Evolutionary conservation across 331 rosid genomes (phyloP).

Genomic region (Malus hybrid): DNA sequence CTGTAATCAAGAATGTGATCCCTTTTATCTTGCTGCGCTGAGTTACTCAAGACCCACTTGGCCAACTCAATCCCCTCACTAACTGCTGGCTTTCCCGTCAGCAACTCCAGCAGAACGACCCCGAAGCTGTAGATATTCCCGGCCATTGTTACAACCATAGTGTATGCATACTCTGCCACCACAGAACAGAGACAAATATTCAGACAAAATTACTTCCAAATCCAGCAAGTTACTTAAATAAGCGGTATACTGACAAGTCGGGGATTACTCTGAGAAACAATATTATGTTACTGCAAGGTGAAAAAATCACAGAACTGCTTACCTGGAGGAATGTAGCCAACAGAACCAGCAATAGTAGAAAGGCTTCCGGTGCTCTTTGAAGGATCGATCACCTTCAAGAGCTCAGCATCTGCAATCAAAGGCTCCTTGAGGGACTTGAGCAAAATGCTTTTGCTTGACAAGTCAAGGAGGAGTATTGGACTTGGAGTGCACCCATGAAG

Average conservation of each 20-base stretch:
- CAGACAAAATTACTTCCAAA: background rate
- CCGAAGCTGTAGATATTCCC: conserved; percentile 87
- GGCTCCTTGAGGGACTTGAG: conserved; percentile 94
- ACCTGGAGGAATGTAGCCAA: conserved; percentile 98
- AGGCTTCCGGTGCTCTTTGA: conserved; percentile 80
- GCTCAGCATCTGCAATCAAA: conserved; percentile 85
- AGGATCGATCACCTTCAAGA: conserved; percentile 77
- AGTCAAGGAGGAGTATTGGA: conserved; percentile 78
- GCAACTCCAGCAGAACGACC: conserved; percentile 70
- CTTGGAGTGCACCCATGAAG: conserved; percentile 64
- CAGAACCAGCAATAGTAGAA: conserved; percentile 85
- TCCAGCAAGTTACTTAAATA: background rate
- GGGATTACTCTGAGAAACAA: background rate
- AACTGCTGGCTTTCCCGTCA: conserved; percentile 81
- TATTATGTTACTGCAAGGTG: background rate
- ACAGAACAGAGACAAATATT: conserved; percentile 7
- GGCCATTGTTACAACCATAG: conserved; percentile 67
- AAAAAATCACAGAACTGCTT: conserved; percentile 16
- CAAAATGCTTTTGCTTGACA: conserved; percentile 70
- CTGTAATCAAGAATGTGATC: conserved; percentile 54
- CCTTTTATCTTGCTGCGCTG: conserved; percentile 31
- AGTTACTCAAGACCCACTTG: conserved; percentile 50
- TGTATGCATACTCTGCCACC: conserved; percentile 80
- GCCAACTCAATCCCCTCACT: conserved; percentile 77
- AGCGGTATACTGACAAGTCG: background rate